Conservation (phyloP, 2,329 filamentous ascomycete species). For the Acrodontium crateriforme region DNA sequence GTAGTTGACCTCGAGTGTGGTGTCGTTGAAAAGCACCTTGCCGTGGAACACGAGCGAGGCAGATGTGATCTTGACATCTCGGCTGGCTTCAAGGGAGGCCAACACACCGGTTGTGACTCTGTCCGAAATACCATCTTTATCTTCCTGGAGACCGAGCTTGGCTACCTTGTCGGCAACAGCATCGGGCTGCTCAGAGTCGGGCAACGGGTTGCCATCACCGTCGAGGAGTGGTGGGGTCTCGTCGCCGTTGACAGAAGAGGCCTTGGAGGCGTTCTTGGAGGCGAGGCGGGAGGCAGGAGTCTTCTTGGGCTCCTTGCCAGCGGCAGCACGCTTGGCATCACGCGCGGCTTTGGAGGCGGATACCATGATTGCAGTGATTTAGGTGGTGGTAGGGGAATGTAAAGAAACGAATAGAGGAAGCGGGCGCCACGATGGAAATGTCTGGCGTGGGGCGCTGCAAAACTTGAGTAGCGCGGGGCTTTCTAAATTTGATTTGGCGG, state of each 20-base stretch:
- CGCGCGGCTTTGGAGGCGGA: slow-evolving; percentile 56
- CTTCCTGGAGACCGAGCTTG: slow-evolving; percentile 82
- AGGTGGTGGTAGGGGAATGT: background rate
- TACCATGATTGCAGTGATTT: slow-evolving; percentile 37
- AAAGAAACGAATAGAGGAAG: no score
- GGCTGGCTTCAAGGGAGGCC: slow-evolving; percentile 67
- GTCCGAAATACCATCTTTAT: slow-evolving; percentile 91
- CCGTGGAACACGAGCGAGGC: slow-evolving; percentile 94
- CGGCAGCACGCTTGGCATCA: slow-evolving; percentile 50
- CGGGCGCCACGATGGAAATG: no score
- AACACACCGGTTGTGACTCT: slow-evolving; percentile 96
- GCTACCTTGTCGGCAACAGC: slow-evolving; percentile 66
- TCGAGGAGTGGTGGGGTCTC: slow-evolving; percentile 49
- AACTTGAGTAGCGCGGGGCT: no score
- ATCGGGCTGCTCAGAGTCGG: slow-evolving; percentile 49
- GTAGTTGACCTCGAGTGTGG: slow-evolving; percentile 82
- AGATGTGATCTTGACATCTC: slow-evolving; percentile 95
- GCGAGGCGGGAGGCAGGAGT: slow-evolving; percentile 57
- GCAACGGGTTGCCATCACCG: slow-evolving; percentile 35
- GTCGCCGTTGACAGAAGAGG: slow-evolving; percentile 57
- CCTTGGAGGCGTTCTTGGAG: slow-evolving; percentile 51
- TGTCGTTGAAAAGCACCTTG: slow-evolving; percentile 86
- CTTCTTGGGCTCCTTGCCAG: slow-evolving; percentile 63
- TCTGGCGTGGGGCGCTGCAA: no score
- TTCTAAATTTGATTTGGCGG: no score